Percentiles rank a stretch among this genome's conserved stretches.
phyloP scores from a whole-genome alignment of 345 rosid genomes.

The Turritis glabra region DNA sequence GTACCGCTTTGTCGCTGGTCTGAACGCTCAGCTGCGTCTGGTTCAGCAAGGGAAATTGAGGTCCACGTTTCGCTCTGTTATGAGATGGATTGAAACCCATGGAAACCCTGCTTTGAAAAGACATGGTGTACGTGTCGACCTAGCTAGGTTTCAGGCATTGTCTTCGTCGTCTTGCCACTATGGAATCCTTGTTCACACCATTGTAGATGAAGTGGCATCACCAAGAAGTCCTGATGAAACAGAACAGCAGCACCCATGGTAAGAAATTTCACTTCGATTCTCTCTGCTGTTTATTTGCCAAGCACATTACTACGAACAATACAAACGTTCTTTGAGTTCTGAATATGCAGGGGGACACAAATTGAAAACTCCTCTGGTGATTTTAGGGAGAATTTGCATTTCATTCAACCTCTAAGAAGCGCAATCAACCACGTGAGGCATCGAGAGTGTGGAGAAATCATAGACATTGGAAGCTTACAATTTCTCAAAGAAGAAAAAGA shows the following conservation, averaged over 20 bases:
- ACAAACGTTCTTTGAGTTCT: constrained; percentile 39
- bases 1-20: constrained; percentile 93
- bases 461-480: constrained; percentile 66
- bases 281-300: constrained; percentile 4
- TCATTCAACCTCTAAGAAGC: constrained; percentile 22
- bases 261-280: constrained; percentile 8
- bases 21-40: constrained; percentile 86
- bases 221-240: constrained; percentile 42
- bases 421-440: constrained; percentile 23
- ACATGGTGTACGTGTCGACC: constrained; percentile 63
- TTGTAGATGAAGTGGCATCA: constrained; percentile 40
- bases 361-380: constrained; percentile 35
- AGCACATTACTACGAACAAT: constrained; percentile 3
- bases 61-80: constrained; percentile 62
- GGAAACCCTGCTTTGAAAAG: constrained; percentile 73
- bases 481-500: constrained; percentile 58
- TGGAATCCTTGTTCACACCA: constrained; percentile 61
- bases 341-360: constrained; percentile 33
- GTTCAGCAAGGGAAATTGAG: constrained; percentile 67
- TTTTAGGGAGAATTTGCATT: constrained; percentile 39
- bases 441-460: constrained; percentile 60
- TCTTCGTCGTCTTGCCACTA: constrained; percentile 77
- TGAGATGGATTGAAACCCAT: constrained; percentile 93
- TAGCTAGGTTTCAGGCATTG: constrained; percentile 86
- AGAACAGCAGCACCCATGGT: constrained; percentile 53